Base-by-base conservation (phyloP, 2,329 filamentous ascomycete genomes). In the Akanthomyces muscarius region DNA sequence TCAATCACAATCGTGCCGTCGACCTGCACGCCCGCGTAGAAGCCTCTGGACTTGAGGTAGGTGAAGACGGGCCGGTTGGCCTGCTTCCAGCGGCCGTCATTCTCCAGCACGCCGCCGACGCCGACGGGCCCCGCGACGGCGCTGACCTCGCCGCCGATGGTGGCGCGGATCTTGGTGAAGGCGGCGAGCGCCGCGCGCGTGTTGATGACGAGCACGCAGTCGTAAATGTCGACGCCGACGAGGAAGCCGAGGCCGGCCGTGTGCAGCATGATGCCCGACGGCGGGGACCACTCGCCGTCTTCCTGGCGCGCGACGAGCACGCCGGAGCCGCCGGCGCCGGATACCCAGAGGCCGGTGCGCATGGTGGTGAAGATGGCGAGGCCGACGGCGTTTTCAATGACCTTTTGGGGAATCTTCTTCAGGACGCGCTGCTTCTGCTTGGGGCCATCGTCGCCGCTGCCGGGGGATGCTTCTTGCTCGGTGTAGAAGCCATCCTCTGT, bases 1-100 rank as follows among this genome's bases (percentile, higher is more conserved):
- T 96, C 91, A 30, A 94, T 90, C 55, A 97, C 83, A 13, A 96
- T 85, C 0, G 92, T 96, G 30, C 93, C 93, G 70, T 97, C 92
- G 41, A 96, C 83, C 70, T 93, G 90, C 1, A 96, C 84, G 36
- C 92, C 92, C 1, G 91, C 92, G 71, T 96, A 97, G 68, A 97
- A 87, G 5, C 93, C 93, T 59, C 92, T 86, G 54, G 89, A 93
- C 78, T 96, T 97, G 76, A 97, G 86, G 73, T 97, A 97, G 2
- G 79, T 80, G 63, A 82, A 83, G n/a, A 82, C 80, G 3, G 81
- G 80, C 68, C 71, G 73, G 65, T 71, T 83, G 0, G 89, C 89
- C 51, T 89, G 69, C 60, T 71, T 76, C 69, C 74, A 74, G 63
- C 75, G 74, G 42, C 74, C 71, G 51, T 74, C 71, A 25, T 76